Percentiles rank a stretch among this genome's conserved stretches.
Conservation (phyloP, 2,329 filamentous ascomycete species). For the Phaeosphaeria sp. region DNA sequence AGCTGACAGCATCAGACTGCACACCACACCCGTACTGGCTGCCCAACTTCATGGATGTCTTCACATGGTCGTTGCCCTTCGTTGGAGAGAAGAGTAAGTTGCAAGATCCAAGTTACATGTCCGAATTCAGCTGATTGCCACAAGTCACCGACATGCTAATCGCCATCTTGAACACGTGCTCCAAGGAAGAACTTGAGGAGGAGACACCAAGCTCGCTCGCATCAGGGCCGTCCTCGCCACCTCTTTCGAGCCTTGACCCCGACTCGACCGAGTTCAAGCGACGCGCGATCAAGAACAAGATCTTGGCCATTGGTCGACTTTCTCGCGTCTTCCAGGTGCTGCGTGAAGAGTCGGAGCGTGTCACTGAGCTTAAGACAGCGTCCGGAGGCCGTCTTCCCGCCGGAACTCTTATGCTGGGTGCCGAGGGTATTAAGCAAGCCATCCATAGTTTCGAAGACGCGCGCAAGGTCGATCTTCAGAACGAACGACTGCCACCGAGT, state of each 20-base stretch:
- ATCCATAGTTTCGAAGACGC: constrained; percentile 98
- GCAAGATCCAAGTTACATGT: background rate
- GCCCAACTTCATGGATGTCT: constrained; percentile 99
- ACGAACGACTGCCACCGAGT: constrained; percentile 89
- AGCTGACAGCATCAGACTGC: constrained; percentile 65
- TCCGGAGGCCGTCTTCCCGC: constrained; percentile 90
- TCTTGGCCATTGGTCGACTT: constrained; percentile 92
- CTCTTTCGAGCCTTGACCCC: constrained; percentile 69
- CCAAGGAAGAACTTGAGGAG: constrained; percentile 94
- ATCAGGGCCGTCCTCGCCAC: constrained; percentile 77
- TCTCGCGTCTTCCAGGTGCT: constrained; percentile 98
- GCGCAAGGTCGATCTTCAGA: constrained; percentile 94
- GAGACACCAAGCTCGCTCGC: constrained; percentile 78
- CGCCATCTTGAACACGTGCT: constrained; percentile 96
- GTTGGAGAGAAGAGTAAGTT: constrained; percentile 83
- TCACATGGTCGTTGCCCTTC: constrained; percentile 99
- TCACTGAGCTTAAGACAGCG: constrained; percentile 97
- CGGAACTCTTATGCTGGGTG: constrained; percentile 95
- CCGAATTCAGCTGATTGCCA: constrained; percentile 21
- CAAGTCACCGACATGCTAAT: constrained; percentile 95
- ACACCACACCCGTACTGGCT: constrained; percentile 99
- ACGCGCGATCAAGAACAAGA: constrained; percentile 99
- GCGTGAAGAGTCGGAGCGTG: constrained; percentile 94
- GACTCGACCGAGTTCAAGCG: constrained; percentile 94
- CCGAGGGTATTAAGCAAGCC: constrained; percentile 97